These are phyloP conservation scores for Papilionanthe hybrid DNA, from an alignment of 116 monocot genomes.

Conservation along the genomic window DNA sequence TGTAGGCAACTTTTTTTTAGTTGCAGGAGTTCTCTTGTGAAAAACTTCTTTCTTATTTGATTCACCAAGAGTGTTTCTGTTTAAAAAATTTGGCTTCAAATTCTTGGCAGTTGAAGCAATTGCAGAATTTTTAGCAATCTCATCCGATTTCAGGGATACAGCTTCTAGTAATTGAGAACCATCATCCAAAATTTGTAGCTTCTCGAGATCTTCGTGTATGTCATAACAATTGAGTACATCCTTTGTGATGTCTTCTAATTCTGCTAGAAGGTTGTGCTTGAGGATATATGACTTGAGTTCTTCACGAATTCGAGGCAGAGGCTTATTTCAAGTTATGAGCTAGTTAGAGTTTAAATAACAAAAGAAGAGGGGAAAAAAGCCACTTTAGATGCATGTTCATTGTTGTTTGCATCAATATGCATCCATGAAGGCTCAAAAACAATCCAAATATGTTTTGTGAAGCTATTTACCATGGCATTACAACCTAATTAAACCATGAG, in stretches of 20 bases:
- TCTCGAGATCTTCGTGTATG: slow-evolving; percentile 56
- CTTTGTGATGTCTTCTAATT: slow-evolving; percentile 41
- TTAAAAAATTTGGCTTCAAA: slow-evolving; percentile 50
- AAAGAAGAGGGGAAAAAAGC: too few species aligned
- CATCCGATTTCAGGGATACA: slow-evolving; percentile 7
- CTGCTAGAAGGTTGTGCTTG: slow-evolving; percentile 41
- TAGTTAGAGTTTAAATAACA: not conserved
- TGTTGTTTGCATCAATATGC: too few species aligned
- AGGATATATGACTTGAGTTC: slow-evolving; percentile 67
- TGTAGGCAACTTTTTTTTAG: too few species aligned
- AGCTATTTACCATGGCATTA: too few species aligned
- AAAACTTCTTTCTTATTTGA: slow-evolving; percentile 4
- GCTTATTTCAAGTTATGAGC: slow-evolving; percentile 26
- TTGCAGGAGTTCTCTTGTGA: too few species aligned
- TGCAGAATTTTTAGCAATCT: slow-evolving; percentile 10
- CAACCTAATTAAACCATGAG: too few species aligned
- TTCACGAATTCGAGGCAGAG: slow-evolving; percentile 53
- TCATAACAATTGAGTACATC: slow-evolving; percentile 60
- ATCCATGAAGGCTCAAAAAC: too few species aligned
- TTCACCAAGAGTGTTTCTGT: slow-evolving; percentile 19
- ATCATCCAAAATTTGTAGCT: slow-evolving; percentile 26
- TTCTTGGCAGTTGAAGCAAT: slow-evolving; percentile 11
- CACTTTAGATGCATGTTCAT: too few species aligned
- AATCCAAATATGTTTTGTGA: too few species aligned
- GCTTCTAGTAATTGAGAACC: slow-evolving; percentile 20